Percentiles rank a stretch among this genome's conserved stretches.
These are phyloP conservation scores for Beauveria scarabaeidicola DNA, from an alignment of 2,329 filamentous ascomycete species.

Conservation along the genomic window DNA sequence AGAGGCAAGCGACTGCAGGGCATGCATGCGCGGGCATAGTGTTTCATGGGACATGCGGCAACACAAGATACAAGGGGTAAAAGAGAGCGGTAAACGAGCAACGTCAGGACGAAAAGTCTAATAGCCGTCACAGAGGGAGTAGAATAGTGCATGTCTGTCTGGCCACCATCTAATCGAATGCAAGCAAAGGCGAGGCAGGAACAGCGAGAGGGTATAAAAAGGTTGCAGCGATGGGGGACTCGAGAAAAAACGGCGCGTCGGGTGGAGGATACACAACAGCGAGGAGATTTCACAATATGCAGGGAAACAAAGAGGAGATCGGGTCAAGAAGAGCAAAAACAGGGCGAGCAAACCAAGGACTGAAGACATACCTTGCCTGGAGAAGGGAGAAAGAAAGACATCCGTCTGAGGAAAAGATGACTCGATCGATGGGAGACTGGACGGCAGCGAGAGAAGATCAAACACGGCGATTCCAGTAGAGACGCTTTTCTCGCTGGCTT, in stretches of 20 bases:
- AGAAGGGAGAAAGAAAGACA: constrained; percentile 5
- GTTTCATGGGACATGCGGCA: constrained; percentile 6
- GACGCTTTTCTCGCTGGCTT: constrained; percentile 8
- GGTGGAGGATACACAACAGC: constrained; percentile 2
- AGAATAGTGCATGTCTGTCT: not conserved
- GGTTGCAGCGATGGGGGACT: not conserved
- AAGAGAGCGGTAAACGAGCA: not conserved
- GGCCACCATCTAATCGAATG: not conserved
- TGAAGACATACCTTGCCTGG: constrained; percentile 7
- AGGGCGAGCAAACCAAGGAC: not conserved
- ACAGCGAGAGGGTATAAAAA: not conserved
- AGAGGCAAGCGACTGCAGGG: not conserved
- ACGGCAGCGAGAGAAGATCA: not conserved
- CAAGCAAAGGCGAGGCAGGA: not conserved
- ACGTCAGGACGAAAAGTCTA: not conserved
- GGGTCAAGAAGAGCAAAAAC: not conserved
- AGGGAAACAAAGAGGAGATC: not conserved
- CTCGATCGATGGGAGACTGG: not conserved
- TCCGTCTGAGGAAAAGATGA: constrained; percentile 7
- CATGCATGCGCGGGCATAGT: not conserved
- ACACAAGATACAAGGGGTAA: constrained; percentile 1
- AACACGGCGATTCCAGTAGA: constrained; percentile 2
- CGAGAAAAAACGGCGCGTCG: not conserved
- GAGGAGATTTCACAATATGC: not conserved
- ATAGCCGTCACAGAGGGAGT: not conserved